Evolutionary conservation across 108 stramenopile species (phyloP).

Genomic region (Cyclotella sp.): DNA sequence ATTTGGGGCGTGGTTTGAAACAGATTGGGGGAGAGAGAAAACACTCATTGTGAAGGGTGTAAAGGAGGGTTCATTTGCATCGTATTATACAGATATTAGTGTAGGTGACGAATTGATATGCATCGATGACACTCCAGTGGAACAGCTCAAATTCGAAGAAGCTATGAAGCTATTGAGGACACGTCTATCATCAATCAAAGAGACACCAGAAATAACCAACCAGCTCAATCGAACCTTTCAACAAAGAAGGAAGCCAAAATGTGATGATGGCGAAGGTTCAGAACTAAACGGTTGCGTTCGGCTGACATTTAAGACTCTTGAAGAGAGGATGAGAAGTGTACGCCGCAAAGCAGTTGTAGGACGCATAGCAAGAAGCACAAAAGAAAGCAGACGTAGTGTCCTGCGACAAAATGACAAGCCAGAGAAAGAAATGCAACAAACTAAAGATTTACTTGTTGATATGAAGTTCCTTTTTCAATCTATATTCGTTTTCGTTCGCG

Average conservation of each 20-base stretch:
- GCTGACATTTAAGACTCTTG: constrained; percentile 89
- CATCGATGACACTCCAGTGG: constrained; percentile 79
- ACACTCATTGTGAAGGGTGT: constrained; percentile 91
- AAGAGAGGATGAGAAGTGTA: constrained; percentile 85
- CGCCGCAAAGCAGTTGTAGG: constrained; percentile 59
- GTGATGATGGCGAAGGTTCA: background rate
- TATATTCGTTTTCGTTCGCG: constrained; percentile 79
- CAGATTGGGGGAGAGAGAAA: constrained; percentile 79
- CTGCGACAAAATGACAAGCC: constrained; percentile 12
- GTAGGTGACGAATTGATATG: constrained; percentile 91
- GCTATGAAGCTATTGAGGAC: constrained; percentile 68
- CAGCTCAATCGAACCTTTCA: constrained; percentile 21
- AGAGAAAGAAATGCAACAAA: constrained; percentile 10
- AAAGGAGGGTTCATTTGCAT: constrained; percentile 83
- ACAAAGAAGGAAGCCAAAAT: constrained; percentile 24
- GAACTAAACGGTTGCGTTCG: constrained; percentile 42
- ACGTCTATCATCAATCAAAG: constrained; percentile 29
- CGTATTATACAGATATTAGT: constrained; percentile 82
- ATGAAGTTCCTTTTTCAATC: constrained; percentile 82
- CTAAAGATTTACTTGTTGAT: constrained; percentile 72
- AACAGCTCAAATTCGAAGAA: constrained; percentile 77
- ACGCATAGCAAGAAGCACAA: background rate
- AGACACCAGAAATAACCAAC: background rate
- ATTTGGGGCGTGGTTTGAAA: constrained; percentile 95
- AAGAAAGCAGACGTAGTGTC: constrained; percentile 8